Percentiles rank a stretch among this genome's conserved stretches.
These are phyloP conservation scores for Colletotrichum chlorophyti DNA, from an alignment of 2,329 filamentous ascomycete genomes.

Conservation along the genomic window DNA sequence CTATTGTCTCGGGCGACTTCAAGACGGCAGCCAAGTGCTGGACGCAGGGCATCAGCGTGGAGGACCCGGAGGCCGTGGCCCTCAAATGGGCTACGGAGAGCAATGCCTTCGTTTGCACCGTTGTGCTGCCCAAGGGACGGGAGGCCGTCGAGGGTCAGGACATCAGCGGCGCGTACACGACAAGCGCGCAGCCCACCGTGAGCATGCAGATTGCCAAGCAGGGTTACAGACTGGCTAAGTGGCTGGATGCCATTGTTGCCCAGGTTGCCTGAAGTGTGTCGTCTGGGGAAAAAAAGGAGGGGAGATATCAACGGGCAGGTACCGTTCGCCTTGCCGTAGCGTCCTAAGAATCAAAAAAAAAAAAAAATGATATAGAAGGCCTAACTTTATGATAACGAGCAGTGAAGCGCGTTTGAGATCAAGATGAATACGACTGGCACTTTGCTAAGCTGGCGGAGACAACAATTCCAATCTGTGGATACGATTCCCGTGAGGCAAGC, in stretches of 20 bases:
- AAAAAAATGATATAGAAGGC: too few relatives aligned
- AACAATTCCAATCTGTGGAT: too few relatives aligned
- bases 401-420: too few relatives aligned
- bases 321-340: too few relatives aligned
- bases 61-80: slow-evolving; percentile 39
- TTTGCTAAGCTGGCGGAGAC: too few relatives aligned
- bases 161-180: slow-evolving; percentile 47
- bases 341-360: too few relatives aligned
- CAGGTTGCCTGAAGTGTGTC: neutral
- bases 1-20: slow-evolving; percentile 46
- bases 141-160: slow-evolving; percentile 46
- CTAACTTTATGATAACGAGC: too few relatives aligned
- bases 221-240: slow-evolving; percentile 39
- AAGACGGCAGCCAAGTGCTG: slow-evolving; percentile 41
- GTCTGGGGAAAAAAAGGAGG: too few relatives aligned
- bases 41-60: slow-evolving; percentile 42
- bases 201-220: slow-evolving; percentile 53
- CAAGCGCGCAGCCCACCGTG: slow-evolving; percentile 45
- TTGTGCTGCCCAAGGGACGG: slow-evolving; percentile 46
- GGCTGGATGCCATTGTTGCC: slow-evolving; percentile 26
- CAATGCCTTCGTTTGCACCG: slow-evolving; percentile 51
- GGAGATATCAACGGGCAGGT: too few relatives aligned
- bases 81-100: slow-evolving; percentile 48
- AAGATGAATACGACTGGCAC: too few relatives aligned
- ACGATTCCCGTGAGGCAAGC: too few relatives aligned